phyloP scores from a whole-genome alignment of 257 asterid genomes.

The Sherardia arvensis region DNA sequence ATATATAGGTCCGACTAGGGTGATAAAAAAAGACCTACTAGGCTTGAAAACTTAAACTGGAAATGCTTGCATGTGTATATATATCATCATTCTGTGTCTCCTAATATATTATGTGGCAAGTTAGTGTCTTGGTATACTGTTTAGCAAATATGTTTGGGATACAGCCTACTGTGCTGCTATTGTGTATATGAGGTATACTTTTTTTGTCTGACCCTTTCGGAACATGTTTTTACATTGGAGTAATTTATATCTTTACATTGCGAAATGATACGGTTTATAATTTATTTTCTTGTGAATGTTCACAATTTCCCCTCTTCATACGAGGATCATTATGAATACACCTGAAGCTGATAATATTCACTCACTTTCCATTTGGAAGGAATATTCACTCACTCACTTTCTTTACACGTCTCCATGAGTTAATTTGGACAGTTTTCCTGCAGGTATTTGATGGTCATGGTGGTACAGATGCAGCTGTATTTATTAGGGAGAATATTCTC shows the following conservation, averaged over 20 bases:
- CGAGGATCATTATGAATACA: background rate
- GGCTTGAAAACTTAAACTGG: background rate
- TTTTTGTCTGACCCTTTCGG: background rate
- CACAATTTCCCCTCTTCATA: background rate
- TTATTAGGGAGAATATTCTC: conserved; percentile 60
- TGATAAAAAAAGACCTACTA: too few relatives aligned
- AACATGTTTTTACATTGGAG: background rate
- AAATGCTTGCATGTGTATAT: background rate
- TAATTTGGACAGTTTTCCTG: background rate
- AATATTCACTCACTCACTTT: background rate
- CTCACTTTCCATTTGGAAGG: too few relatives aligned
- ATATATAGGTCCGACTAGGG: background rate
- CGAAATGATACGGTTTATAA: background rate
- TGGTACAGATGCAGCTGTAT: conserved; percentile 82
- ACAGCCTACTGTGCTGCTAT: background rate
- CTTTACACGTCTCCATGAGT: background rate
- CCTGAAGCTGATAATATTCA: too few relatives aligned
- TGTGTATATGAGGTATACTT: background rate
- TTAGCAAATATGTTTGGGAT: background rate
- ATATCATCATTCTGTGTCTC: background rate
- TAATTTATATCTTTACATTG: background rate
- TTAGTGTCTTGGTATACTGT: background rate
- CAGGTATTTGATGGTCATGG: conserved; percentile 99
- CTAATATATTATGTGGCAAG: background rate
- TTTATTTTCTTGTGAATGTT: background rate